Base-by-base conservation (phyloP, 352 stramenopile species). In the Pythium dissotocum region DNA sequence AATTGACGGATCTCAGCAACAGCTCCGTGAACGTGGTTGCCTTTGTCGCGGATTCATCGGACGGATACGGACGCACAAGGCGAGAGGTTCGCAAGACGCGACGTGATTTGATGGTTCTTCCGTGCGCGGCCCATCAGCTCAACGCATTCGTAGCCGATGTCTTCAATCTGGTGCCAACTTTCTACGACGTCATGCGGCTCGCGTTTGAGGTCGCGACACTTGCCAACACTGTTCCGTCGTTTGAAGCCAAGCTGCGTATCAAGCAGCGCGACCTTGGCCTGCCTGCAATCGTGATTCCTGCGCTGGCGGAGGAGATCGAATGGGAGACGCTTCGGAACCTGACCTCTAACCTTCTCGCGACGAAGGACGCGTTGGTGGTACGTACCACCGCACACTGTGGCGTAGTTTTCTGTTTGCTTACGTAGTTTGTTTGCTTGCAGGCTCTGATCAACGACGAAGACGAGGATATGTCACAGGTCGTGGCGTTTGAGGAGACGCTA, bases 101-200 rank as follows among this genome's bases (percentile, higher is more conserved):
- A 7, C 67, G 67, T 9, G 67, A 73, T 42, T 26, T 73, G 26
- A 73, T 73, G 67, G 60, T 69, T 24, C 56, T 73, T 32, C 67
- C 67, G 2, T 73, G 67, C n/a, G 8, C 61, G 8, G 67, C 61
- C 6, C 67, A 73, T 28, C 60, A 69, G 55, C 55, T 73, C 0
- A 61, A 69, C 21, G 60, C 67, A 14, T 60, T 73, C 5, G n/a
- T 63, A 21, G 30, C 44, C 10, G 60, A 73, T n/a, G 35, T 69
- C 26, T 65, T 69, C 21, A 24, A 56, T 33, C 38, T 69, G 18
- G 61, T 65, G 35, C 67, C 67, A 4, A 18, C n/a, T 4, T 73
- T 61, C 21, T 36, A 55, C 3, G 32, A 57, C 9, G 35, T 58
- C 33, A 21, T 73, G 10, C 44, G 40, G 24, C 6, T 40, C 6